These are phyloP conservation scores for Benincasa hispida DNA, from an alignment of 306 rosid species.

Conservation along the genomic window DNA sequence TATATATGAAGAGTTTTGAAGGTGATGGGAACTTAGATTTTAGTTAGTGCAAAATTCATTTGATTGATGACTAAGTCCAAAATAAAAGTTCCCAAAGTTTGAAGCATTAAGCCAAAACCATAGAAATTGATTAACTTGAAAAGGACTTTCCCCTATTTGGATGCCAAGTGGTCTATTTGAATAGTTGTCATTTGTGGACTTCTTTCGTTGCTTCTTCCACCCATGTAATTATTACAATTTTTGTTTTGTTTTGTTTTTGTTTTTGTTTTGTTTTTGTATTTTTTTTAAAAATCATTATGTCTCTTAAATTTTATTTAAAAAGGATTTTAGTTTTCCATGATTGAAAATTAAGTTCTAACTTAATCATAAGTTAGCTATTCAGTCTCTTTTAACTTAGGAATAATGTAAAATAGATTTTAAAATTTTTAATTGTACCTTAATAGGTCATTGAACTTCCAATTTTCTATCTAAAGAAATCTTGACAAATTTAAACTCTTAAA, in stretches of 20 bases:
- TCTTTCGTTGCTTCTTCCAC: background rate
- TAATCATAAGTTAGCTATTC: too few species aligned
- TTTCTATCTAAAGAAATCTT: too few species aligned
- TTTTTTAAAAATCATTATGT: background rate
- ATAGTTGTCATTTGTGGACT: background rate
- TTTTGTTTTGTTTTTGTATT: too few species aligned
- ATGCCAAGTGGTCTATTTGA: background rate
- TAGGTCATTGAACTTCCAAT: too few species aligned
- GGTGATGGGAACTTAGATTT: background rate
- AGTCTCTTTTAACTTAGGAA: too few species aligned
- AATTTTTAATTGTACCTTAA: too few species aligned
- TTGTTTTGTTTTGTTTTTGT: background rate
- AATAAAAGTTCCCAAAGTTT: background rate
- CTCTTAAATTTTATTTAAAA: background rate
- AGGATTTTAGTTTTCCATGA: too few species aligned
- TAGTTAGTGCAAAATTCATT: background rate
- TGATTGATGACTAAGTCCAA: background rate
- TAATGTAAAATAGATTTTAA: too few species aligned
- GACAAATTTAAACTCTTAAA: too few species aligned
- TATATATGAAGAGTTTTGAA: background rate
- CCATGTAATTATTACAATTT: background rate
- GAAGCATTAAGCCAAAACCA: background rate
- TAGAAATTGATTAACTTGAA: background rate
- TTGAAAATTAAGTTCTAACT: too few species aligned
- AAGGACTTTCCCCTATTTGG: background rate